phyloP scores from a whole-genome alignment of 2,329 filamentous ascomycete species.

The Exophiala mesophila region DNA sequence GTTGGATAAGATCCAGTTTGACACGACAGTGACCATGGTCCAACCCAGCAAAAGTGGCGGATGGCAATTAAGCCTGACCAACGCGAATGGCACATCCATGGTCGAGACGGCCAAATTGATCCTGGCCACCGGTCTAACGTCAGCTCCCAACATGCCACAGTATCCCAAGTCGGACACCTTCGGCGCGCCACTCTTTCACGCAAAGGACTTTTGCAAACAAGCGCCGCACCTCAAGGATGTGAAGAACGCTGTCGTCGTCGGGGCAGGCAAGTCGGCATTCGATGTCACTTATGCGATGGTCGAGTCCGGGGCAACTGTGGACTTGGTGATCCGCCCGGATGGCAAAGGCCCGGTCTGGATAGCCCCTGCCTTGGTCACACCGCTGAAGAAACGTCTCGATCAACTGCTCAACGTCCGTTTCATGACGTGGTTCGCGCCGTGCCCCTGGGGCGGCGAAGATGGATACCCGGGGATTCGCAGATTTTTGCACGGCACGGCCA shows the following conservation, averaged over 20 bases:
- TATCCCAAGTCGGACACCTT: constrained; percentile 50
- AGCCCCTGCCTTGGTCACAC: constrained; percentile 58
- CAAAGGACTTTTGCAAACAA: constrained; percentile 46
- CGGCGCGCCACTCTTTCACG: constrained; percentile 53
- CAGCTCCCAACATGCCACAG: constrained; percentile 50
- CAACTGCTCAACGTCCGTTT: constrained; percentile 62
- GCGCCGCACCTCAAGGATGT: constrained; percentile 32
- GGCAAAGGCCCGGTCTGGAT: constrained; percentile 58
- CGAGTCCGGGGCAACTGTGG: constrained; percentile 49
- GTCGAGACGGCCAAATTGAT: constrained; percentile 49
- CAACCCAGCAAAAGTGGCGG: constrained; percentile 39
- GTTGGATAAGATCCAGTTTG: constrained; percentile 44
- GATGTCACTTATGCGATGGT: constrained; percentile 59
- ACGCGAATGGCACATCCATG: constrained; percentile 14
- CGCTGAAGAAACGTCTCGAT: constrained; percentile 63
- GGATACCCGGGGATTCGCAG: constrained; percentile 37
- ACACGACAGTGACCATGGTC: constrained; percentile 48
- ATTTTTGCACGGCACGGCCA: constrained; percentile 48
- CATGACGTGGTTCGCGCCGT: constrained; percentile 70
- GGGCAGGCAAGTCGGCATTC: constrained; percentile 59
- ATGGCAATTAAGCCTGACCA: constrained; percentile 29
- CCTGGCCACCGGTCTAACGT: constrained; percentile 58
- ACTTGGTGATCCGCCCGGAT: constrained; percentile 55
- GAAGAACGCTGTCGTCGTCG: constrained; percentile 50
- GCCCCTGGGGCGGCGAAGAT: constrained; percentile 60